Evolutionary conservation across 805 yeast genomes (phyloP).

Genomic region (Pichia gijzeniarum): DNA sequence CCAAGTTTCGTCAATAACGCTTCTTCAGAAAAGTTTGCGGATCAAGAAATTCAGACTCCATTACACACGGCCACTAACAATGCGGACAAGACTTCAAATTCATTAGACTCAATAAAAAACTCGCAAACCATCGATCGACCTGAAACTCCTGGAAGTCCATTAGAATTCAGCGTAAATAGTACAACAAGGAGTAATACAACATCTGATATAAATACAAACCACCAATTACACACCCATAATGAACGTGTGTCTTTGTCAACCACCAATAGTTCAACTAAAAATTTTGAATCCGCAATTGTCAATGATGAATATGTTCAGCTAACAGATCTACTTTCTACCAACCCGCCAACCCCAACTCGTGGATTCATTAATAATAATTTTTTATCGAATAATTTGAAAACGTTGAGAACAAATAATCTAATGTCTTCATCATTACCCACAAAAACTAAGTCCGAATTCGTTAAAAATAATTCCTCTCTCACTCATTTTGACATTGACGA

Average conservation of each 20-base stretch:
- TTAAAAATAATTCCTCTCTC: not conserved
- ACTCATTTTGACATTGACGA: not conserved
- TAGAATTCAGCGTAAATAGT: slow-evolving; percentile 13
- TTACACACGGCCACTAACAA: not conserved
- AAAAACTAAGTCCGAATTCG: not conserved
- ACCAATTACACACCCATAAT: not conserved
- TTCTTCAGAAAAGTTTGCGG: slow-evolving; percentile 4
- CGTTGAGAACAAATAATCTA: too few species aligned
- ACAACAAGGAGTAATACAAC: slow-evolving; percentile 7
- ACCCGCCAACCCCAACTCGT: slow-evolving; percentile 31
- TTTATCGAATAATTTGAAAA: not conserved
- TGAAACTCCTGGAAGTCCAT: slow-evolving; percentile 11
- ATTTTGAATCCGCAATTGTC: slow-evolving; percentile 31
- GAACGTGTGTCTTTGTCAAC: slow-evolving; percentile 11
- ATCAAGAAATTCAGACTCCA: not conserved
- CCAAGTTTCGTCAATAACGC: slow-evolving; percentile 4
- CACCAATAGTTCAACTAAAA: slow-evolving; percentile 15
- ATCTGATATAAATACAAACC: not conserved
- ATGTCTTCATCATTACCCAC: not conserved
- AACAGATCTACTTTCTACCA: slow-evolving; percentile 33
- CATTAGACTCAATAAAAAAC: not conserved
- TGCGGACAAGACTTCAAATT: not conserved
- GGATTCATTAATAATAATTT: slow-evolving; percentile 14
- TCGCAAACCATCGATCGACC: not conserved
- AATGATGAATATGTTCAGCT: slow-evolving; percentile 32